These are phyloP conservation scores for Oryza glaberrima DNA, from an alignment of 176 grass and related monocot species.

Conservation along the genomic window DNA sequence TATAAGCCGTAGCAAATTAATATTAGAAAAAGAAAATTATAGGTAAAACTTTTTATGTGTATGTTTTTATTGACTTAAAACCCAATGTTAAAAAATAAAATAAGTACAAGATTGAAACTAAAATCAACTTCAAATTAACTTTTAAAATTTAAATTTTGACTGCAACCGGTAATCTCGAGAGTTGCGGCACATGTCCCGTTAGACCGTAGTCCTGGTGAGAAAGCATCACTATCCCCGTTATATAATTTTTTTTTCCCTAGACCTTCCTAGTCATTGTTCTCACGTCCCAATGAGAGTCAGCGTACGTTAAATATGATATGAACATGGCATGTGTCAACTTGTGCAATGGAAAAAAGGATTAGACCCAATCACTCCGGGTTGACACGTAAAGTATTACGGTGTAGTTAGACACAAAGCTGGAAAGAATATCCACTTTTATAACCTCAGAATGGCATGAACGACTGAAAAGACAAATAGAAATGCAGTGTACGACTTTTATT, in stretches of 20 bases:
- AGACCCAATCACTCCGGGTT: not conserved
- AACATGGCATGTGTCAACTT: not conserved
- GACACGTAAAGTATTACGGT: not conserved
- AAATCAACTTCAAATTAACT: too few species aligned
- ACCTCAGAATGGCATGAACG: not conserved
- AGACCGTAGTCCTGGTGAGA: not conserved
- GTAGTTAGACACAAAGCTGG: not conserved
- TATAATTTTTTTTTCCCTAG: not conserved
- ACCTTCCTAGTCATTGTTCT: conserved; percentile 14
- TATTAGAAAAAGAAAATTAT: too few species aligned
- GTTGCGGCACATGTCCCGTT: not conserved
- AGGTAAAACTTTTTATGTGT: too few species aligned
- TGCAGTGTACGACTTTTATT: not conserved
- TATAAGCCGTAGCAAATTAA: too few species aligned
- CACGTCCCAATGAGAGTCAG: not conserved
- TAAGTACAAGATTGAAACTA: too few species aligned
- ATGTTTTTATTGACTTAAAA: too few species aligned
- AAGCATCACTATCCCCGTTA: not conserved
- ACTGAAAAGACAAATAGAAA: not conserved
- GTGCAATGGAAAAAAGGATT: not conserved
- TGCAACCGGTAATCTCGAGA: too few species aligned
- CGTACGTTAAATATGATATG: not conserved
- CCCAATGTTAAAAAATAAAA: too few species aligned
- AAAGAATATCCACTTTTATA: not conserved
- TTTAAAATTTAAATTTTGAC: too few species aligned